These are phyloP conservation scores for Colletotrichum horii DNA, from an alignment of 2,329 filamentous ascomycete genomes.

Conservation along the genomic window DNA sequence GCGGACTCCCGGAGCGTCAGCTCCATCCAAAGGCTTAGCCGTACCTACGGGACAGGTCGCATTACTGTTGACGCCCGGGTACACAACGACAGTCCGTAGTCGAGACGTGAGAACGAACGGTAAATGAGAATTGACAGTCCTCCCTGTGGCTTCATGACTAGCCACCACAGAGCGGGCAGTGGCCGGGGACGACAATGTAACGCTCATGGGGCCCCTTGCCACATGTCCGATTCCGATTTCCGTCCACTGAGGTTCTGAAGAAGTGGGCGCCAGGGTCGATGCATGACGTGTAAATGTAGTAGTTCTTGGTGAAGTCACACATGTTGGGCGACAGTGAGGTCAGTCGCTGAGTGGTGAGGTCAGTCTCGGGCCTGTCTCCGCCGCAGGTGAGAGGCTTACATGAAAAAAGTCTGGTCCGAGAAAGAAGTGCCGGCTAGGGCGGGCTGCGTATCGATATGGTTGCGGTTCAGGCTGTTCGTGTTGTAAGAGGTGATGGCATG, in stretches of 20 bases:
- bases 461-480: neutral
- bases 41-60: neutral
- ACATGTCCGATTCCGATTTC: slow-evolving; percentile 64
- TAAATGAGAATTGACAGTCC: neutral
- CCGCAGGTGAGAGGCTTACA: neutral
- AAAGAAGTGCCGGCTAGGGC: neutral
- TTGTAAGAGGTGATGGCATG: neutral
- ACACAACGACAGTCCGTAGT: neutral
- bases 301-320: slow-evolving; percentile 76
- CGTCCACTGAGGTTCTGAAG: slow-evolving; percentile 72
- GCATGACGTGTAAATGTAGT: slow-evolving; percentile 77
- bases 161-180: slow-evolving; percentile 53
- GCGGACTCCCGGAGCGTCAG: neutral
- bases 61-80: neutral
- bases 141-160: slow-evolving; percentile 20
- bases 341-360: neutral
- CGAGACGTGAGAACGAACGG: neutral
- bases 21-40: neutral
- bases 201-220: slow-evolving; percentile 72
- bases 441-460: neutral
- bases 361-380: neutral
- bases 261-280: slow-evolving; percentile 73
- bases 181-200: slow-evolving; percentile 73
- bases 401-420: neutral
- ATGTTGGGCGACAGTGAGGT: slow-evolving; percentile 37